phyloP scores from a whole-genome alignment of 352 stramenopile species.

The Phytophthora syringae region DNA sequence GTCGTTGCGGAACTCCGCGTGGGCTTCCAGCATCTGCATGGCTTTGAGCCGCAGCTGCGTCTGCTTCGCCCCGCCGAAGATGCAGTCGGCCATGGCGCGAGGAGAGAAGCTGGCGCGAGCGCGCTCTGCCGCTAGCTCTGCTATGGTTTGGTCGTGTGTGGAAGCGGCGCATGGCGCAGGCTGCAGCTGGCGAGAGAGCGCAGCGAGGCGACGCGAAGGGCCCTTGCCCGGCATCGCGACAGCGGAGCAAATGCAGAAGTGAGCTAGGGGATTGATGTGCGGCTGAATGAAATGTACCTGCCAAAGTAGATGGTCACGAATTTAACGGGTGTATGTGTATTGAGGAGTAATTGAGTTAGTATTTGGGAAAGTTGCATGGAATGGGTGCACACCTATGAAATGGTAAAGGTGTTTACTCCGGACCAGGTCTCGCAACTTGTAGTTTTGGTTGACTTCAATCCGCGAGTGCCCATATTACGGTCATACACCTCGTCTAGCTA shows the following conservation, averaged over 20 bases:
- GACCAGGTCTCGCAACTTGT: no score
- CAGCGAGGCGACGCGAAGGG: constrained; percentile 46
- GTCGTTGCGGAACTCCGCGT: constrained; percentile 50
- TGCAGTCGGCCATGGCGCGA: constrained; percentile 63
- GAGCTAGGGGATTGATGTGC: no score
- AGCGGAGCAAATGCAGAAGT: constrained; percentile 17
- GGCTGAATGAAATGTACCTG: no score
- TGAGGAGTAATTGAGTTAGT: no score
- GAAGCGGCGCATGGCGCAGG: constrained; percentile 42
- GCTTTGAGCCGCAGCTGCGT: constrained; percentile 57
- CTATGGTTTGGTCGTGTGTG: constrained; percentile 43
- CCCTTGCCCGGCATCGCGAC: constrained; percentile 34
- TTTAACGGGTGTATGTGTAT: no score
- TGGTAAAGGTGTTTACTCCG: no score
- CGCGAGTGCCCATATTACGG: no score
- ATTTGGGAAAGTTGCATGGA: no score
- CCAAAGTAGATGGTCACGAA: no score
- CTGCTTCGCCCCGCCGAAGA: constrained; percentile 56
- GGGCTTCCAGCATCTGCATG: constrained; percentile 56
- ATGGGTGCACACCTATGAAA: no score
- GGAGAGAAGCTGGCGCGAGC: constrained; percentile 52
- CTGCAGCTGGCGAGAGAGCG: constrained; percentile 61
- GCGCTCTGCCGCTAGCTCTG: constrained; percentile 61
- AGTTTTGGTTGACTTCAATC: no score
- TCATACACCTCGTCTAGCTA: no score